phyloP scores from a whole-genome alignment of 2,329 filamentous ascomycete genomes.

The Pseudovirgaria hyperparasitica region DNA sequence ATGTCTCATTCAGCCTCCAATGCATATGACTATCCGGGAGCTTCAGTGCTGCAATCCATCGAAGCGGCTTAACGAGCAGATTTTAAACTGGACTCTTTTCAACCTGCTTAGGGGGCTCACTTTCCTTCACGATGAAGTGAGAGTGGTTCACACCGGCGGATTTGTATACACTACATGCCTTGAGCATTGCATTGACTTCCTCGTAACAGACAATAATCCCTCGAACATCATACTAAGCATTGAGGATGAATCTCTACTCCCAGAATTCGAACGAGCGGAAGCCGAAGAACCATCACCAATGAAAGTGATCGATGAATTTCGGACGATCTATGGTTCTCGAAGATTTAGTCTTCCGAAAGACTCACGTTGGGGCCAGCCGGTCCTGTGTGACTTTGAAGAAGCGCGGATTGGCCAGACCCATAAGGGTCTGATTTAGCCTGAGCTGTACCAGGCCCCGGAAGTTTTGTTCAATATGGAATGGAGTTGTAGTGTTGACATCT shows the following conservation, averaged over 20 bases:
- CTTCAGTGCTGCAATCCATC: conserved; percentile 12
- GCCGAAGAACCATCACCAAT: conserved; percentile 23
- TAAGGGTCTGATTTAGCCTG: conserved; percentile 20
- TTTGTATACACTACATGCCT: no score
- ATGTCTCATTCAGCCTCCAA: conserved; percentile 14
- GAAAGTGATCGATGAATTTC: conserved; percentile 19
- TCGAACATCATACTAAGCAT: conserved; percentile 30
- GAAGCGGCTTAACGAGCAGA: conserved; percentile 8
- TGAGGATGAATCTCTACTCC: conserved; percentile 22
- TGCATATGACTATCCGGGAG: conserved; percentile 16
- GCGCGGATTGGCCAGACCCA: conserved; percentile 19
- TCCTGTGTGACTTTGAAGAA: conserved; percentile 26
- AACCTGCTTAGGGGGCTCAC: conserved; percentile 29
- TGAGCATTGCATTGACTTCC: conserved; percentile 5
- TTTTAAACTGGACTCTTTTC: conserved; percentile 18
- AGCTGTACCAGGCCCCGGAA: conserved; percentile 28
- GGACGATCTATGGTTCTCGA: conserved; percentile 11
- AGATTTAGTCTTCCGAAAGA: conserved; percentile 18
- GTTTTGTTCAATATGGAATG: conserved; percentile 25
- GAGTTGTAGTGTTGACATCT: conserved; percentile 26
- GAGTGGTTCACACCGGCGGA: conserved; percentile 33
- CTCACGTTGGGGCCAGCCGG: conserved; percentile 15
- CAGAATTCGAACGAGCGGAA: conserved; percentile 24
- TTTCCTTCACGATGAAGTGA: conserved; percentile 30
- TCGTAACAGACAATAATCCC: conserved; percentile 28